Evolutionary conservation across 208 protist species (phyloP), one percentile per base, ranked within the genome.

Genomic region (Chromosphaera perkinsii): DNA sequence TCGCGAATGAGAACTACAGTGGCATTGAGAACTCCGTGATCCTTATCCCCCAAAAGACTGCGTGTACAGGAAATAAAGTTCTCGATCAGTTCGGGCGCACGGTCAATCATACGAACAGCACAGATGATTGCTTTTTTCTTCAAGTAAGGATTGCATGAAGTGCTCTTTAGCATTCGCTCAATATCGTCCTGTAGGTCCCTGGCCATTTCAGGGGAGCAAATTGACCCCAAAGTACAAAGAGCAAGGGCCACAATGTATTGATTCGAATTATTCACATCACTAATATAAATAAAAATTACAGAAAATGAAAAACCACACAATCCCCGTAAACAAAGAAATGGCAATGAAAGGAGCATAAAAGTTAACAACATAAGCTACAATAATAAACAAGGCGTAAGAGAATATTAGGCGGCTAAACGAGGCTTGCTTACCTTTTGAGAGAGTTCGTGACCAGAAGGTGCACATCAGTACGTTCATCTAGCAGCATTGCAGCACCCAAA

Each of bases 161-260:
- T n/a, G 69, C 64, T 75, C n/a, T 75, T 67, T 9, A 97, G 58
- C 10, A 97, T 72, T 32, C 86, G 87, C 63, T 92, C 80, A 0
- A 98, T 84, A 49, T 97, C 92, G 32, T 83, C 72, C 9, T 92
- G 77, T 26, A 97, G 78, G 72, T 97, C 95, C 31, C 92, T 86
- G 32, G 90, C 86, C 82, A 98, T 98, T 61, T 97, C 93, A 3
- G 73, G 32, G 9, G 83, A 89, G 12, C 91, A 90, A 61, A 96
- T 90, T 69, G 94, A 92, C 45, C 80, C 92, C 2, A 95, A 62
- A 22, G 91, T 76, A 66, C 73, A 83, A 22, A 95, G 60, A 20
- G 91, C 85, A 1, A 95, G 63, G 35, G 77, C 88, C 32, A 78
- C 71, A 37, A 95, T 77, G 74, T 87, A 92, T 68, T 91, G 88